Evolutionary conservation across 495 filamentous ascomycete genomes (phyloP), one percentile per base, ranked within the genome.

Genomic region (Penicillium longicatenatum): DNA sequence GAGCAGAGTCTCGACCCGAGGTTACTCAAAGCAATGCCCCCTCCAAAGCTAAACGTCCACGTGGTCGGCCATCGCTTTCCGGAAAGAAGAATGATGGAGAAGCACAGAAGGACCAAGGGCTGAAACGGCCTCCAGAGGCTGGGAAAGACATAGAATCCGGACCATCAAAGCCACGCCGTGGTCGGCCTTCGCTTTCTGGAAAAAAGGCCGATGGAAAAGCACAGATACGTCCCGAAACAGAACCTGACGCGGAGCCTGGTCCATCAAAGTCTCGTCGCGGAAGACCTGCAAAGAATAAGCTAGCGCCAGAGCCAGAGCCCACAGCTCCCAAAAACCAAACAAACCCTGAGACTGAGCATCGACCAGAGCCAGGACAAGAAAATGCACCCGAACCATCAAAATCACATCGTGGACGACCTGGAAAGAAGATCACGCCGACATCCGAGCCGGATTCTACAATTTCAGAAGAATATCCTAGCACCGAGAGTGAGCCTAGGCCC

Each of bases 391-490:
- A 22, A 19, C 35, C 44, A 45, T 35, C 58, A n/a, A 69, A 65
- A 31, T 52, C 65, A 26, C 52, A 55, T 16, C 59, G 62, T 19
- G 60, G 58, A 30, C 57, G 41, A 17, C 30, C 61, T 50, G 69
- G 59, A 26, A 61, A 65, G 37, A 57, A 62, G 16, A 51, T 17
- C 11, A 21, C 54, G 14, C 20, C 52, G 45, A 22, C 59, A 45
- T n/a, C n/a, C n/a, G 55, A 65, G n/a, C 56, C 54, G 2, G 59
- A 57, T 30, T 14, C 33, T 4, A 12, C 54, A 50, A 22, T 47
- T 8, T 31, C 48, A 50, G 67, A 65, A 68, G 72, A 66, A 46
- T 58, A 51, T 20, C 56, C 62, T 53, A 60, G 60, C n/a, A 6
- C 45, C n/a, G 59, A 62, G 21, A 19, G 4, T 39, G 46, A 50